phyloP scores from a whole-genome alignment of 495 filamentous ascomycete genomes.

The Thermothielavioides terrestris region DNA sequence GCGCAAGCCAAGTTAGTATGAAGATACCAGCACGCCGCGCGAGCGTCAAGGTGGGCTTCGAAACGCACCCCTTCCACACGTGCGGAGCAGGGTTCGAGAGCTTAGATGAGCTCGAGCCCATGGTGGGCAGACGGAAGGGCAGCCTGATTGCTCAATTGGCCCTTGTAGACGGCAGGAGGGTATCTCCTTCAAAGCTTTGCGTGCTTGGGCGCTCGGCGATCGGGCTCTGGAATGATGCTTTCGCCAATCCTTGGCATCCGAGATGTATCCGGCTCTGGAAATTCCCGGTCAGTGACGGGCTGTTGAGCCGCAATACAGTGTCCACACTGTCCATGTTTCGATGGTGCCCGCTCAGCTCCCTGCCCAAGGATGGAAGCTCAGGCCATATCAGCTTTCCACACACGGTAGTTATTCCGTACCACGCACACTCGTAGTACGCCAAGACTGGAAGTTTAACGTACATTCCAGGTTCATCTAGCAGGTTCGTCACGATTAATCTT shows the following conservation, averaged over 20 bases:
- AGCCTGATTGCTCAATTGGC: constrained; percentile 14
- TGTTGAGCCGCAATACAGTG: not conserved
- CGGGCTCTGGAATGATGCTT: constrained; percentile 8
- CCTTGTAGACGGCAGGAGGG: not conserved
- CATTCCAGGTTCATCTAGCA: no score
- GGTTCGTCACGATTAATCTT: no score
- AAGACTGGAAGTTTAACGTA: no score
- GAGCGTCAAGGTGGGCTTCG: not conserved
- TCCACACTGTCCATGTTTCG: not conserved
- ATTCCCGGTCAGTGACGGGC: constrained; percentile 14
- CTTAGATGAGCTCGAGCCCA: constrained; percentile 46
- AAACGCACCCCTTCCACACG: constrained; percentile 41
- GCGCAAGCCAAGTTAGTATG: constrained; percentile 6
- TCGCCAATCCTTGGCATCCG: constrained; percentile 15
- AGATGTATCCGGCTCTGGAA: constrained; percentile 16
- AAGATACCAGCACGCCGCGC: not conserved
- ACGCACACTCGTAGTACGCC: no score
- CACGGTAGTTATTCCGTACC: no score
- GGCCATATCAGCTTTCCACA: constrained; percentile 4
- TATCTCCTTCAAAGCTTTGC: constrained; percentile 4
- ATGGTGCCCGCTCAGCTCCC: not conserved
- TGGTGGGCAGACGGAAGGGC: constrained; percentile 15
- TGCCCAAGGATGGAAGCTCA: not conserved
- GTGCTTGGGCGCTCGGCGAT: not conserved
- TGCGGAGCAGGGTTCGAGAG: constrained; percentile 32